These are phyloP conservation scores for Didymella glomerata DNA, from an alignment of 2,329 filamentous ascomycete species.

Conservation along the genomic window DNA sequence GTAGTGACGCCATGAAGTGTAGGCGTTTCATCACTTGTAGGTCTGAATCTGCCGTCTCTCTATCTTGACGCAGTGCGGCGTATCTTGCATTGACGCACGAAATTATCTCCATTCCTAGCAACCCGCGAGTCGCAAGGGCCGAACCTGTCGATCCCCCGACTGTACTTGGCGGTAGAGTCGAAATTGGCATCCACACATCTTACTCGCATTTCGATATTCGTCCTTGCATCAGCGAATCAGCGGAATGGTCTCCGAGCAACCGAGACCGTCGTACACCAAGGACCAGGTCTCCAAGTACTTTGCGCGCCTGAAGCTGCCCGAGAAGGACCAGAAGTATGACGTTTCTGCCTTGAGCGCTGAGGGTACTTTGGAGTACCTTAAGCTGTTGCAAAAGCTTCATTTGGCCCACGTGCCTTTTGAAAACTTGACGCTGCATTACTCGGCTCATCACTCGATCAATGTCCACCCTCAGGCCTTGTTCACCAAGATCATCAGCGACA, in stretches of 20 bases:
- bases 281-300: constrained; percentile 48
- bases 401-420: constrained; percentile 63
- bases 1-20: constrained; percentile 19
- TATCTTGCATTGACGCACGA: background rate
- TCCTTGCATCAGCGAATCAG: constrained; percentile 9
- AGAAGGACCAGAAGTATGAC: constrained; percentile 36
- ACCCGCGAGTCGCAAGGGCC: constrained; percentile 4
- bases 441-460: constrained; percentile 52
- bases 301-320: constrained; percentile 44
- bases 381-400: constrained; percentile 51
- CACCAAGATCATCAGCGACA: constrained; percentile 62
- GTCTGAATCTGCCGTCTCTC: background rate
- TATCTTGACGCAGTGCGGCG: background rate
- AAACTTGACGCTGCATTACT: constrained; percentile 63
- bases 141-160: constrained; percentile 18
- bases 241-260: constrained; percentile 32
- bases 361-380: constrained; percentile 41
- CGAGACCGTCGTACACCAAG: constrained; percentile 32
- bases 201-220: constrained; percentile 14
- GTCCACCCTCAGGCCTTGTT: constrained; percentile 61
- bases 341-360: constrained; percentile 32
- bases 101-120: background rate
- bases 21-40: background rate
- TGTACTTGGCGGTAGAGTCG: too few species aligned
- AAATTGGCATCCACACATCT: constrained; percentile 18